Conservation (phyloP, 1,284 basidiomycete species). For the Ganoderma lingzhi region DNA sequence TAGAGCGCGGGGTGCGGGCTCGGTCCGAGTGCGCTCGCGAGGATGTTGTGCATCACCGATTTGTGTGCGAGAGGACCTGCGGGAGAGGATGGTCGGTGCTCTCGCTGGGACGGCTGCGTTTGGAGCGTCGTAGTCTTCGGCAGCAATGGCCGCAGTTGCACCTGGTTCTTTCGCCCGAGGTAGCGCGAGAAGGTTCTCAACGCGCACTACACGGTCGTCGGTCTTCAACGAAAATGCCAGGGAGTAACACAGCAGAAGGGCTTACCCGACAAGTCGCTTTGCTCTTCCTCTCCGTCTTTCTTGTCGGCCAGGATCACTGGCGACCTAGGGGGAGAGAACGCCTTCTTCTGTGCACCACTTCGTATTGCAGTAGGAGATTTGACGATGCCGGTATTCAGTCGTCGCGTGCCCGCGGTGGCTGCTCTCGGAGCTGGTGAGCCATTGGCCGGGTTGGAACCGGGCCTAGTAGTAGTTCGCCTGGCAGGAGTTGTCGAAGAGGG, state of each 20-base stretch:
- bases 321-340: conserved; percentile 36
- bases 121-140: conserved; percentile 6
- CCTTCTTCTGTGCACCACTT: conserved; percentile 24
- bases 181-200: conserved; percentile 37
- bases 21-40: conserved; percentile 21
- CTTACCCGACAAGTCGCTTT: conserved; percentile 35
- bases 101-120: conserved; percentile 22
- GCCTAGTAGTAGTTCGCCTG: conserved; percentile 23
- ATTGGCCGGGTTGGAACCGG: conserved; percentile 19
- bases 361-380: conserved; percentile 24
- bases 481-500: conserved; percentile 27
- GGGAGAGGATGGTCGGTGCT: conserved; percentile 27
- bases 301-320: conserved; percentile 23
- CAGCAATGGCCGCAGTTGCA: background rate
- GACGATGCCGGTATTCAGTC: conserved; percentile 1
- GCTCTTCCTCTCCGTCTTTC: conserved; percentile 16
- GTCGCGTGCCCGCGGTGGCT: conserved; percentile 16
- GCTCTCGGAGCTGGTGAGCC: conserved; percentile 16
- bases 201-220: conserved; percentile 28
- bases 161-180: conserved; percentile 33
- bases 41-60: conserved; percentile 12
- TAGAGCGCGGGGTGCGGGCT: conserved; percentile 15
- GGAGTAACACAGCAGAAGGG: background rate
- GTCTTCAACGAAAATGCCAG: conserved; percentile 2
- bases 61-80: conserved; percentile 24